Evolutionary conservation across 495 filamentous ascomycete species (phyloP).

Genomic region (Annulohypoxylon nitens): DNA sequence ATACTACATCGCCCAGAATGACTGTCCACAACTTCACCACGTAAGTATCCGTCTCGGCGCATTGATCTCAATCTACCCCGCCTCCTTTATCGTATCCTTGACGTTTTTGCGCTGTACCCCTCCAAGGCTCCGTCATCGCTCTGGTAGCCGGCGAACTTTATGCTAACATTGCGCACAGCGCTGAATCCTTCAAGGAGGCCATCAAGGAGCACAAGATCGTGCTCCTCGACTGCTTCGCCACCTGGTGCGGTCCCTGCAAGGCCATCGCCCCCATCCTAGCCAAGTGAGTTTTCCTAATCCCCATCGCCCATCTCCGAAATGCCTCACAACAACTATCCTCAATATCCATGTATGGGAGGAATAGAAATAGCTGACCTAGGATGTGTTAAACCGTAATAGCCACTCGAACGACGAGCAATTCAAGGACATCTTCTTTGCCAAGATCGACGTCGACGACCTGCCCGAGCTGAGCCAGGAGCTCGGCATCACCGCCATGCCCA

Average conservation of each 20-base stretch:
- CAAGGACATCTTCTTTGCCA: conserved; percentile 77
- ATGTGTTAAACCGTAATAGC: conserved; percentile 1
- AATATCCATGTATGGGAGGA: no score
- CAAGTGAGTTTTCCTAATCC: conserved; percentile 60
- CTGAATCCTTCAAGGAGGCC: conserved; percentile 70
- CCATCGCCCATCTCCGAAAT: conserved; percentile 25
- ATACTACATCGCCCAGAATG: conserved; percentile 59
- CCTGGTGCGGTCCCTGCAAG: conserved; percentile 97
- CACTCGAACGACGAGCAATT: conserved; percentile 44
- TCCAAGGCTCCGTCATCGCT: background rate
- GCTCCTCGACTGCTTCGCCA: conserved; percentile 88
- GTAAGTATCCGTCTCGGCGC: conserved; percentile 46
- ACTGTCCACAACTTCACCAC: conserved; percentile 57
- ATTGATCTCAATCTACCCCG: conserved; percentile 6
- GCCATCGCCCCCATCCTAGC: conserved; percentile 81
- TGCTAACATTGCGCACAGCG: conserved; percentile 60
- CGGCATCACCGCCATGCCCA: conserved; percentile 94
- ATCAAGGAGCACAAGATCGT: conserved; percentile 69
- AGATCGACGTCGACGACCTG: conserved; percentile 92
- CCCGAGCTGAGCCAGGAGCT: conserved; percentile 81
- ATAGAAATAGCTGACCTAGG: no score
- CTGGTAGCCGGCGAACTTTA: background rate
- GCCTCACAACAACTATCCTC: conserved; percentile 4
- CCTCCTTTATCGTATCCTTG: conserved; percentile 7
- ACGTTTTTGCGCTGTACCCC: background rate